A percentile compares a stretch with the other conserved stretches of the same genome.
Conservation (phyloP, 2,329 filamentous ascomycete species). For the Knufia fluminis region DNA sequence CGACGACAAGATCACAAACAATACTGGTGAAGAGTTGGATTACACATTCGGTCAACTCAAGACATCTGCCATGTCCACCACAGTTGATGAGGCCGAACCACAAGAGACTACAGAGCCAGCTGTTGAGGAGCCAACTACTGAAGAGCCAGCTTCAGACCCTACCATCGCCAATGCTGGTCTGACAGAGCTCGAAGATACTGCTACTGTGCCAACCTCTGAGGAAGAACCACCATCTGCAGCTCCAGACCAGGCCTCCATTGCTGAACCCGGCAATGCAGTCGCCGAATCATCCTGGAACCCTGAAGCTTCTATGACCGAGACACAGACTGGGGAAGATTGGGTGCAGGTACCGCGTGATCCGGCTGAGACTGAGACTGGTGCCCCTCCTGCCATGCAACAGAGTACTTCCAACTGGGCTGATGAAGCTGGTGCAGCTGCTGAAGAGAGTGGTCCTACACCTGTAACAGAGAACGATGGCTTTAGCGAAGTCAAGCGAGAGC, state of each 20-base stretch:
- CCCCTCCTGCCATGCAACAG: constrained; percentile 46
- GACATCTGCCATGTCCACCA: constrained; percentile 34
- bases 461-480: constrained; percentile 27
- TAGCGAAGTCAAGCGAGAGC: constrained; percentile 28
- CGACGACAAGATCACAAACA: constrained; percentile 48
- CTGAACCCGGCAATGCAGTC: constrained; percentile 33
- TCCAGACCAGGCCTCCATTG: constrained; percentile 33
- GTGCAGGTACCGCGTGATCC: constrained; percentile 66
- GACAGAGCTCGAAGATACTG: constrained; percentile 49
- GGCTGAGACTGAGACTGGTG: constrained; percentile 61
- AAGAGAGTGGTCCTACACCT: constrained; percentile 20
- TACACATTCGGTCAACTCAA: constrained; percentile 49
- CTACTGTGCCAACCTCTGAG: constrained; percentile 47
- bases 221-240: constrained; percentile 24
- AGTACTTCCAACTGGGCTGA: constrained; percentile 71
- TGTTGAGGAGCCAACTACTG: constrained; percentile 36
- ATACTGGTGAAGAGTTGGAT: constrained; percentile 45
- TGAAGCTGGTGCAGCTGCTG: constrained; percentile 53
- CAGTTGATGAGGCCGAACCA: constrained; percentile 32
- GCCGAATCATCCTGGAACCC: constrained; percentile 50
- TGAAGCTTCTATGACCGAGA: constrained; percentile 37
- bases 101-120: constrained; percentile 38
- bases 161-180: constrained; percentile 51
- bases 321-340: constrained; percentile 52
- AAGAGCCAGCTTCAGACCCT: constrained; percentile 43